These are phyloP conservation scores for Pseudomicrostroma phylloplanum DNA, from an alignment of 1,284 basidiomycete species.

Conservation along the genomic window DNA sequence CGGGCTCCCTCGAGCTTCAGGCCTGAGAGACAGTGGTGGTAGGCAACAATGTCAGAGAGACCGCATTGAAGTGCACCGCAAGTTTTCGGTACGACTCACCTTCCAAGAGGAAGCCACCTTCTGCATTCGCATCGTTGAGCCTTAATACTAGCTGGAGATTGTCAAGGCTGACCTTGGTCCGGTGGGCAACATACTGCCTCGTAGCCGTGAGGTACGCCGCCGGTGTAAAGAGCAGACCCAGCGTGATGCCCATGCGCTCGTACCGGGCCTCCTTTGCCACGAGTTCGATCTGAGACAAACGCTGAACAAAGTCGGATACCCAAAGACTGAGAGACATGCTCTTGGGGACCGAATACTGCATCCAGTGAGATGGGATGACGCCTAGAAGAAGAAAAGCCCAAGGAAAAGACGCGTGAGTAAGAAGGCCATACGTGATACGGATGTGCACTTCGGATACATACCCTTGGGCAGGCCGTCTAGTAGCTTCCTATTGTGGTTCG, in stretches of 20 bases:
- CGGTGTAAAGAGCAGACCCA: constrained; percentile 39
- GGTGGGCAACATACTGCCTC: constrained; percentile 41
- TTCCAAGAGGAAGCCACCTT: neutral
- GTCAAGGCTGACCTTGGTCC: constrained; percentile 32
- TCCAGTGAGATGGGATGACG: constrained; percentile 35
- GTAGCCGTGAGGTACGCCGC: constrained; percentile 48
- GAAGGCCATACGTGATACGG: neutral
- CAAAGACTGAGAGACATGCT: constrained; percentile 35
- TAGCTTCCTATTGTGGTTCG: constrained; percentile 38
- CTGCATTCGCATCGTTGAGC: constrained; percentile 25
- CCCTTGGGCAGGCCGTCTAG: constrained; percentile 37
- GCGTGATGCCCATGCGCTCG: constrained; percentile 33
- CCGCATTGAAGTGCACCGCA: constrained; percentile 17
- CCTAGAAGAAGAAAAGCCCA: constrained; percentile 9
- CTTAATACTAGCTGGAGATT: constrained; percentile 32
- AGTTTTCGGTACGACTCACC: constrained; percentile 23
- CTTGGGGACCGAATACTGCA: constrained; percentile 29
- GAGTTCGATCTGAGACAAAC: constrained; percentile 27
- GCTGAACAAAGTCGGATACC: constrained; percentile 37
- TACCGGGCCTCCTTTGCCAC: constrained; percentile 23
- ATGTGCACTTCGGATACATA: neutral
- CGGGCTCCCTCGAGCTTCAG: constrained; percentile 43
- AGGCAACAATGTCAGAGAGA: too few species aligned
- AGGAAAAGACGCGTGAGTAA: neutral
- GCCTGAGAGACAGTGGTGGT: constrained; percentile 14